Percentiles rank a stretch among this genome's conserved stretches.
Evolutionary conservation across 768 basidiomycete genomes (phyloP).

Genomic region (Russula sp.): DNA sequence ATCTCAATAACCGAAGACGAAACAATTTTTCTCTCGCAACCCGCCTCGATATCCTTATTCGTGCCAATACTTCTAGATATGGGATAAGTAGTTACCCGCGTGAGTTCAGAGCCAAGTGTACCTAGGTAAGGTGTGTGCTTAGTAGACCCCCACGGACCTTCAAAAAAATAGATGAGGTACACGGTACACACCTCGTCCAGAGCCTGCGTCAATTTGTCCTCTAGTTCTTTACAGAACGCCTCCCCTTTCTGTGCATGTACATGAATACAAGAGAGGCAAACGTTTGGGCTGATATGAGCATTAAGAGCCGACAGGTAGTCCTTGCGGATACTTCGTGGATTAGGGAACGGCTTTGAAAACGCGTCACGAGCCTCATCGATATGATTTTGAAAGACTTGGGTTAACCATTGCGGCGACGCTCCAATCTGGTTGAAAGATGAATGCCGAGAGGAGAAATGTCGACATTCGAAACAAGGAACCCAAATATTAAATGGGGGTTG

Average conservation of each 20-base stretch:
- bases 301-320: not conserved
- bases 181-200: not conserved
- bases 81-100: no score
- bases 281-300: not conserved
- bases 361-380: not conserved
- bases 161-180: not conserved
- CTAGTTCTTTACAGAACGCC: not conserved
- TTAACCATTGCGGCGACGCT: not conserved
- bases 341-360: not conserved
- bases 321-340: not conserved
- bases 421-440: not conserved
- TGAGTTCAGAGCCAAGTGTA: no score
- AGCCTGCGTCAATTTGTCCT: not conserved
- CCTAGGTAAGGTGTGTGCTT: not conserved
- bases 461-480: not conserved
- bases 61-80: not conserved
- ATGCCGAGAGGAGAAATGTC: no score
- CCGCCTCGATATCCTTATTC: not conserved
- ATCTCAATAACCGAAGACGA: not conserved
- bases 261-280: not conserved
- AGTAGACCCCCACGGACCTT: not conserved
- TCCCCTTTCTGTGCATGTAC: constrained; percentile 1
- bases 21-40: not conserved
- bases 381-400: not conserved
- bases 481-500: not conserved